Conservation (phyloP, 2,329 filamentous ascomycete species). For the Penicillium verrucosum region DNA sequence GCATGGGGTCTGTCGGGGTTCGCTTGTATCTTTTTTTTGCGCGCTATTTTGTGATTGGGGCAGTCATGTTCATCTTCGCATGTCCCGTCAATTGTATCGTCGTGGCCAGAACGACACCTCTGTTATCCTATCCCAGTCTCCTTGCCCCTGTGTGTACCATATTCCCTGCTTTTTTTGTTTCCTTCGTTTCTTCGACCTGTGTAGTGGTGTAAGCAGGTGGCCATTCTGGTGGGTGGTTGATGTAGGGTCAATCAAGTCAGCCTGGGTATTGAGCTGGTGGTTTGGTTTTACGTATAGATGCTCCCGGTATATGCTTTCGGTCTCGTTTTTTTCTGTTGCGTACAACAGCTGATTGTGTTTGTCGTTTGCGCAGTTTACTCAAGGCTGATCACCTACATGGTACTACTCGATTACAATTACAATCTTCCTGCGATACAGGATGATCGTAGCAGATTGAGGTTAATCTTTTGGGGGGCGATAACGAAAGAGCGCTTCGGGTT, state of each 20-base stretch:
- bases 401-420: too few species aligned
- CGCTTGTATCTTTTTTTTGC: neutral
- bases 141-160: too few species aligned
- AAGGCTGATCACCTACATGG: too few species aligned
- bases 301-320: too few species aligned
- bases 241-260: neutral
- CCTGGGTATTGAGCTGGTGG: too few species aligned
- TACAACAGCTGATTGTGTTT: too few species aligned
- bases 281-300: too few species aligned
- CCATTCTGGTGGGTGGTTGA: neutral
- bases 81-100: too few species aligned
- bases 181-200: too few species aligned
- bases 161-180: neutral
- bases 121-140: neutral
- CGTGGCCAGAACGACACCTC: neutral
- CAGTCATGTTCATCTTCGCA: neutral
- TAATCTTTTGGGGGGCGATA: fast-evolving
- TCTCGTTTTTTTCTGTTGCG: too few species aligned
- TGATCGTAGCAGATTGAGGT: neutral
- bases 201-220: neutral
- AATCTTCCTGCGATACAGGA: neutral
- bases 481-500: neutral
- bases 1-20: neutral
- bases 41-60: neutral
- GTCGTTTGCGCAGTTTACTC: too few species aligned